These are phyloP conservation scores for Persicaria tinctoria DNA, from an alignment of 148 eudicot genomes.

Conservation along the genomic window DNA sequence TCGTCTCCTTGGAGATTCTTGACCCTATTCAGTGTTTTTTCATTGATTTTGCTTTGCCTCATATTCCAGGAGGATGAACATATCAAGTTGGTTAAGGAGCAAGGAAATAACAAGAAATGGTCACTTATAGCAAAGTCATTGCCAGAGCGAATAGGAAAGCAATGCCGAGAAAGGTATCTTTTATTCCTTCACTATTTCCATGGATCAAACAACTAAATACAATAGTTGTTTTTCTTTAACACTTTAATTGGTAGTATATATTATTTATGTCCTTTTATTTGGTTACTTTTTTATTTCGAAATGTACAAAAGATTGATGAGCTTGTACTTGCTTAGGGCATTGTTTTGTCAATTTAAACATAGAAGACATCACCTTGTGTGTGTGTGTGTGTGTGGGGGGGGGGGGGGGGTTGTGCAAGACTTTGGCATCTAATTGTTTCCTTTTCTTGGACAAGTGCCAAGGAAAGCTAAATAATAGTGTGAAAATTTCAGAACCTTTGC, in stretches of 20 bases:
- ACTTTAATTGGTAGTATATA: too few species aligned
- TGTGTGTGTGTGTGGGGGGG: too few species aligned
- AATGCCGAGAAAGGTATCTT: constrained; percentile 81
- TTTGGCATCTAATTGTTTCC: background rate
- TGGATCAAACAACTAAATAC: background rate
- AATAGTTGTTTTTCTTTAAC: background rate
- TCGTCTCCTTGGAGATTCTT: background rate
- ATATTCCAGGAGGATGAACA: constrained; percentile 67
- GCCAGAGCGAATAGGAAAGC: constrained; percentile 93
- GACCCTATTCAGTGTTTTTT: background rate
- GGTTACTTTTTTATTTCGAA: too few species aligned
- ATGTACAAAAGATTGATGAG: background rate
- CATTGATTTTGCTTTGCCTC: background rate
- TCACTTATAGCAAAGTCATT: constrained; percentile 66
- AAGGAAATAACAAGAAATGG: constrained; percentile 62
- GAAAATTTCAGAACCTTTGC: background rate
- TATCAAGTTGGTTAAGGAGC: constrained; percentile 58
- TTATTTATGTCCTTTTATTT: too few species aligned
- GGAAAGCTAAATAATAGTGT: background rate
- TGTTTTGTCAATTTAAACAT: background rate
- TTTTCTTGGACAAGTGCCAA: background rate
- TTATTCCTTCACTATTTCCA: background rate
- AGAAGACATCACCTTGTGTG: too few species aligned
- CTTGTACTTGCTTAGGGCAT: too few species aligned
- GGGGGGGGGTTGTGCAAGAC: background rate